These are phyloP conservation scores for Carnegiea gigantea DNA, from an alignment of 179 eudicot genomes.

Conservation along the genomic window DNA sequence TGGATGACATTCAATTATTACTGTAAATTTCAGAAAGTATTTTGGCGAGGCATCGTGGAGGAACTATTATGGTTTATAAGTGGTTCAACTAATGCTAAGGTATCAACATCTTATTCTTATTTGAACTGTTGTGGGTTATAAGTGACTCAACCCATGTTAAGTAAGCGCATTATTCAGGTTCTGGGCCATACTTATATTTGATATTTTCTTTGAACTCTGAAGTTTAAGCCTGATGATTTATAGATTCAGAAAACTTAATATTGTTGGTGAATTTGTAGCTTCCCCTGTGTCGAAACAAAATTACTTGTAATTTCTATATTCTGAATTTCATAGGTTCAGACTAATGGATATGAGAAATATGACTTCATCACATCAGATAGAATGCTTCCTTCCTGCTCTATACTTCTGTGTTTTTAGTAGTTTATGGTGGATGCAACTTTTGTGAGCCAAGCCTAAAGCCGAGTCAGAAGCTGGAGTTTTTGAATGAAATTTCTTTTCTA, in stretches of 20 bases:
- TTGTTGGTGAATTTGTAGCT: not conserved
- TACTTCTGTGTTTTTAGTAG: not conserved
- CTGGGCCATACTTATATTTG: too few species aligned
- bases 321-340: not conserved
- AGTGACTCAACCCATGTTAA: too few species aligned
- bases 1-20: constrained; percentile 10
- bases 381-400: not conserved
- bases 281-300: not conserved
- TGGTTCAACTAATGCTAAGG: constrained; percentile 97
- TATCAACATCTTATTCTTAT: constrained; percentile 20
- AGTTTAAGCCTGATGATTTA: not conserved
- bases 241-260: not conserved
- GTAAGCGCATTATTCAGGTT: too few species aligned
- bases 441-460: not conserved
- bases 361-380: not conserved
- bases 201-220: not conserved
- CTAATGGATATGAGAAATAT: not conserved
- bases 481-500: too few species aligned
- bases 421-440: not conserved
- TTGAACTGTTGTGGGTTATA: too few species aligned
- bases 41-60: constrained; percentile 97
- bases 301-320: not conserved
- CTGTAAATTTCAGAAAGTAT: constrained; percentile 57
- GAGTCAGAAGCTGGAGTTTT: too few species aligned
- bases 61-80: constrained; percentile 97